A percentile compares a stretch with the other conserved stretches of the same genome.
phyloP scores from a whole-genome alignment of 148 eudicot species.

The Rhododendron henanense region DNA sequence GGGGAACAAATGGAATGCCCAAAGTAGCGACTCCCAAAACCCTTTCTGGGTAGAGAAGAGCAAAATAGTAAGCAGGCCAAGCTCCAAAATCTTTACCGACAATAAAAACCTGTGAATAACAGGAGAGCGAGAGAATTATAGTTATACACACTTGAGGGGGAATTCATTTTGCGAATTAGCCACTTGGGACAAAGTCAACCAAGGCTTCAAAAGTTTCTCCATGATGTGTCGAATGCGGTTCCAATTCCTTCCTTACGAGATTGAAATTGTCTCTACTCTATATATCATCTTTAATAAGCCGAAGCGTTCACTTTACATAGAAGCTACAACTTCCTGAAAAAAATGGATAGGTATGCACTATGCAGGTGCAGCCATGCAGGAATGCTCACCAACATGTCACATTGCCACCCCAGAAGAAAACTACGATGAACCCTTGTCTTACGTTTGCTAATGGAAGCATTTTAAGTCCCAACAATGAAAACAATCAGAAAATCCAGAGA shows the following conservation, averaged over 20 bases:
- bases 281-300: no score
- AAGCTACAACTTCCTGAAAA: background rate
- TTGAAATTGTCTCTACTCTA: background rate
- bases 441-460: background rate
- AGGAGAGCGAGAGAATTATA: background rate
- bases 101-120: slow-evolving; percentile 27
- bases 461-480: background rate
- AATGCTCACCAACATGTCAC: background rate
- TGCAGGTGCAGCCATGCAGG: background rate
- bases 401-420: background rate
- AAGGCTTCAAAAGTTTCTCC: background rate
- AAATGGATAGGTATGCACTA: background rate
- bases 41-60: slow-evolving; percentile 35
- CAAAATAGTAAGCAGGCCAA: slow-evolving; percentile 19
- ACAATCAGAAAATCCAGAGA: background rate
- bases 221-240: background rate
- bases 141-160: background rate
- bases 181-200: background rate
- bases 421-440: background rate
- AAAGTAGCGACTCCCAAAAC: slow-evolving; percentile 32
- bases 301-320: background rate
- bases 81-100: slow-evolving; percentile 47
- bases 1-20: slow-evolving; percentile 35
- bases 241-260: background rate
- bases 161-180: background rate